Evolutionary conservation across 2,329 filamentous ascomycete genomes (phyloP), one percentile per base, ranked within the genome.

Genomic region (Stagonosporopsis chrysanthemi): DNA sequence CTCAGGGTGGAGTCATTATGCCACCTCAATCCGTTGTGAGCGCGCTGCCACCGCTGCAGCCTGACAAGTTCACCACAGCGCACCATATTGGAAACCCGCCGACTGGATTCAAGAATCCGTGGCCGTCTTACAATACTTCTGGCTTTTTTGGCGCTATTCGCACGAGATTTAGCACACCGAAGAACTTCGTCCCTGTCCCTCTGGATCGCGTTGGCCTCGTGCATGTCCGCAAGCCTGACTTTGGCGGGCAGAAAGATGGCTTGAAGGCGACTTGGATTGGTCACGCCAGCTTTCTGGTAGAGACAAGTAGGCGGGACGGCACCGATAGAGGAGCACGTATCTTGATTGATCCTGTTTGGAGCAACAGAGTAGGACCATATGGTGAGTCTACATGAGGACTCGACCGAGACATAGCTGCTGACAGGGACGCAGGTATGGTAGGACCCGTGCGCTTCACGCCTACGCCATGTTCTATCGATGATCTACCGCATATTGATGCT

Each of bases 321-420:
- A 63, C 57, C 8, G 33, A 52, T 4, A 69, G 81, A 56, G 79
- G 78, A 4, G 64, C 82, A 23, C 74, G 81, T 4, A 73, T 84
- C 17, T 68, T 85, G 2, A 78, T 84, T 35, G 83, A 85, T 62
- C 82, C 83, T 1, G 82, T 85, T 5, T 85, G 84, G 70, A 80
- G 76, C 41, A 75, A 80, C 31, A 70, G 82, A 15, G 82, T 81
- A 22, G 79, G 80, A 14, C 81, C 82, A 0, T 78, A 80, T 36
- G 71, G 74, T 57, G 39, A 47, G 43, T 6, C 11, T 7, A 19
- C 9, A 12, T 15, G 6, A 43, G 11, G 19, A 22, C 23, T 48
- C 17, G 1, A 36, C 19, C 29, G 3, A 19, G 8, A 15, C 28
- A 6, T 29, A 17, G n/a, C 24, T 7, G 23, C 19, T 57, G 43